These are phyloP conservation scores for Spathaspora passalidarum DNA, from an alignment of 805 yeast species.

Conservation along the genomic window DNA sequence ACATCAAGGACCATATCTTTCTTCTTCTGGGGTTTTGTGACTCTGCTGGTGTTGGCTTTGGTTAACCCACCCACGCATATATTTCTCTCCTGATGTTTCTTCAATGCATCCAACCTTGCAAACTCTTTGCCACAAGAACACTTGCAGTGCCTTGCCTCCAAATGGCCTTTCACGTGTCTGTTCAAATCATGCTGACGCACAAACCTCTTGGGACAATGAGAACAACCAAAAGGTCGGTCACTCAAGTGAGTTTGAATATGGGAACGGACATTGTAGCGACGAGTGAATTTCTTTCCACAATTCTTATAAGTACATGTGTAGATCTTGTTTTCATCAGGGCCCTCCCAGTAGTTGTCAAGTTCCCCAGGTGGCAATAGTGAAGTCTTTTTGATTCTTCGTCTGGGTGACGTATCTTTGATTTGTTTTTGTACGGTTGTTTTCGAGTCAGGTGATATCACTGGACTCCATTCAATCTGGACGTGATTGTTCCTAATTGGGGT, in stretches of 20 bases:
- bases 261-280: constrained; percentile 89
- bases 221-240: constrained; percentile 88
- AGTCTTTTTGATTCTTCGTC: constrained; percentile 48
- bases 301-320: constrained; percentile 72
- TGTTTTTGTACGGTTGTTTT: constrained; percentile 33
- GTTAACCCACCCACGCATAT: constrained; percentile 73
- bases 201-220: constrained; percentile 75
- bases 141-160: constrained; percentile 57
- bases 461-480: constrained; percentile 36
- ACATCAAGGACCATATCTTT: neutral
- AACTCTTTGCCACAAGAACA: constrained; percentile 96
- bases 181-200: constrained; percentile 94
- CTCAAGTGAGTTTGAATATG: constrained; percentile 96
- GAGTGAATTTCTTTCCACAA: constrained; percentile 80
- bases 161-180: constrained; percentile 86
- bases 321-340: constrained; percentile 69
- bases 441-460: constrained; percentile 38
- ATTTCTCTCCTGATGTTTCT: constrained; percentile 73
- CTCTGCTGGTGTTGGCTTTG: constrained; percentile 8
- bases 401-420: constrained; percentile 46
- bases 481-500: constrained; percentile 9
- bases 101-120: constrained; percentile 84
- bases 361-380: constrained; percentile 87
- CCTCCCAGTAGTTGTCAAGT: constrained; percentile 76
- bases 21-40: constrained; percentile 22